These are phyloP conservation scores for Trypanosoma brucei DNA, from an alignment of 208 protist species.

Conservation along the genomic window DNA sequence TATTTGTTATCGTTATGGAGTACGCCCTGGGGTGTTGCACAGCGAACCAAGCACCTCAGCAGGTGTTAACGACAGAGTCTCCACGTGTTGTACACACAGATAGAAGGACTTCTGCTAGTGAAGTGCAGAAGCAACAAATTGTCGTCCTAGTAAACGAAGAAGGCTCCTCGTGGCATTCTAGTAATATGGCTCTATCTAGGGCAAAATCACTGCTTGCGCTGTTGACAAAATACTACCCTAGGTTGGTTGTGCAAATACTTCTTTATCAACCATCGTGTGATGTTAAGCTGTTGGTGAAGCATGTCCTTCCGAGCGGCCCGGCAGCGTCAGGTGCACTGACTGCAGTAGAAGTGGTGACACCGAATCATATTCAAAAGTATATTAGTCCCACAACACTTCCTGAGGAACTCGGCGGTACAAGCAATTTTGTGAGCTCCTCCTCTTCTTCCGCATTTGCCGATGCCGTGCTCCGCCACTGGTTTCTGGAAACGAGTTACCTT, in stretches of 20 bases:
- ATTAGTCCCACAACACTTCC: constrained; percentile 42
- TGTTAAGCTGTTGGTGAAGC: constrained; percentile 45
- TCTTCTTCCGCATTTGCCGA: constrained; percentile 45
- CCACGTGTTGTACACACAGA: neutral
- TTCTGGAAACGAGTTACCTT: constrained; percentile 44
- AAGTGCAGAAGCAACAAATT: constrained; percentile 39
- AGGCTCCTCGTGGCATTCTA: constrained; percentile 28
- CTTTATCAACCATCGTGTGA: constrained; percentile 48
- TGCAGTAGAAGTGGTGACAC: constrained; percentile 52
- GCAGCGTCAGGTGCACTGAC: constrained; percentile 16
- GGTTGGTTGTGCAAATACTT: constrained; percentile 49
- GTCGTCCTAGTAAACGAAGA: constrained; percentile 66
- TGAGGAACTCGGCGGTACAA: constrained; percentile 37
- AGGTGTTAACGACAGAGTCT: constrained; percentile 6
- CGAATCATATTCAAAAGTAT: constrained; percentile 38
- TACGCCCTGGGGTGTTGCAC: constrained; percentile 63
- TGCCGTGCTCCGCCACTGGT: constrained; percentile 72
- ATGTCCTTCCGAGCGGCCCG: constrained; percentile 27
- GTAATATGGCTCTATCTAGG: constrained; percentile 35
- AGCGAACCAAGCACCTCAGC: neutral
- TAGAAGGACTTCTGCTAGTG: neutral
- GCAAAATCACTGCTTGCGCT: constrained; percentile 33
- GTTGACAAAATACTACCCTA: constrained; percentile 72
- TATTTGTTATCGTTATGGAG: constrained; percentile 60
- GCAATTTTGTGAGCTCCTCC: constrained; percentile 15